A percentile compares a stretch with the other conserved stretches of the same genome.
These are phyloP conservation scores for Skeletonema grethae DNA, from an alignment of 108 stramenopile species.

Conservation along the genomic window DNA sequence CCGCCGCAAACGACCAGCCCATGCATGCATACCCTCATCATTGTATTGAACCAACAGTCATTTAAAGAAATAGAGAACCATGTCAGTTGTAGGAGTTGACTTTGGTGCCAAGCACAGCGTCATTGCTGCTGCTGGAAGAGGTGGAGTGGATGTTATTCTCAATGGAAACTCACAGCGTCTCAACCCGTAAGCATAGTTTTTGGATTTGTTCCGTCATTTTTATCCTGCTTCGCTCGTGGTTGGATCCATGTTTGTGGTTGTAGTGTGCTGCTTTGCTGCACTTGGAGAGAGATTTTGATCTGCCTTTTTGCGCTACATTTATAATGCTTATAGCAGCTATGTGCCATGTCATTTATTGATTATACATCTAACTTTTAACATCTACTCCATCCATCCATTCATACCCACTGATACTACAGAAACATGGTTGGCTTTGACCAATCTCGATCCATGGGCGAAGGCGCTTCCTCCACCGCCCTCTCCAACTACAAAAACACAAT, in stretches of 20 bases:
- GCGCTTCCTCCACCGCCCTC: constrained; percentile 60
- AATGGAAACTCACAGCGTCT: constrained; percentile 97
- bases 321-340: background rate
- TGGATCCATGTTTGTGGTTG: background rate
- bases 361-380: background rate
- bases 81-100: constrained; percentile 92
- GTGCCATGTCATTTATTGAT: background rate
- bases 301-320: too few species aligned
- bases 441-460: constrained; percentile 83
- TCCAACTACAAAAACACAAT: constrained; percentile 96
- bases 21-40: background rate
- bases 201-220: constrained; percentile 13
- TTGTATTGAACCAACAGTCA: background rate
- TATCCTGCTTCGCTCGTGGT: background rate
- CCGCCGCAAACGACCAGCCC: background rate
- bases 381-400: background rate
- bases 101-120: constrained; percentile 90
- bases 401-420: constrained; percentile 19
- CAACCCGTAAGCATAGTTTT: constrained; percentile 88
- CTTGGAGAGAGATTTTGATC: too few species aligned
- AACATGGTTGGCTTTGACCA: constrained; percentile 79
- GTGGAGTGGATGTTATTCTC: constrained; percentile 97
- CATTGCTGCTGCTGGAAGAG: constrained; percentile 93
- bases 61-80: constrained; percentile 17
- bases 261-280: background rate